phyloP scores from a whole-genome alignment of 1,284 basidiomycete genomes.

The Austropuccinia psidii region DNA sequence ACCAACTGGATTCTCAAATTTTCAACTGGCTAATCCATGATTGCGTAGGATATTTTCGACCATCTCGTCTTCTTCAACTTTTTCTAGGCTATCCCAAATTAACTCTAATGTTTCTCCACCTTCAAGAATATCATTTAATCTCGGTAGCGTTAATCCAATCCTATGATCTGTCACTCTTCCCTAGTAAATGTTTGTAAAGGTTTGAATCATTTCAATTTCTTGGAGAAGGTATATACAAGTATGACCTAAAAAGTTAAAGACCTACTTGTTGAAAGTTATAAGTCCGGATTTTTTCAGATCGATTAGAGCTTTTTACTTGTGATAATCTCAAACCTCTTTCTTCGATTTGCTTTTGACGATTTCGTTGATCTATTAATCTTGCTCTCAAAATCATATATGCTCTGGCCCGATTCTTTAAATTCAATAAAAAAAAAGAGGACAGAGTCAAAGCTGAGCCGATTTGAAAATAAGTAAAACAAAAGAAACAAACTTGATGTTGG shows the following conservation, averaged over 20 bases:
- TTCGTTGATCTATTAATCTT: slow-evolving; percentile 69
- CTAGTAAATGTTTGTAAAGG: slow-evolving; percentile 48
- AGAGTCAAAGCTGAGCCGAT: not conserved
- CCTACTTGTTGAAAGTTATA: slow-evolving; percentile 78
- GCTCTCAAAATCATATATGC: slow-evolving; percentile 80
- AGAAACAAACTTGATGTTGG: slow-evolving; percentile 69
- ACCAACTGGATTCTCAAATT: too few relatives aligned
- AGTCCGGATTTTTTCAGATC: slow-evolving; percentile 86
- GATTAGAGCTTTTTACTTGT: slow-evolving; percentile 69
- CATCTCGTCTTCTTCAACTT: not conserved
- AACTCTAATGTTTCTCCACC: slow-evolving; percentile 64
- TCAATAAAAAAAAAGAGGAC: not conserved
- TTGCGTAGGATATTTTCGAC: not conserved
- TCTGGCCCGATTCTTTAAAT: slow-evolving; percentile 65
- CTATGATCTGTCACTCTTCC: slow-evolving; percentile 88
- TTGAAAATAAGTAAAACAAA: not conserved
- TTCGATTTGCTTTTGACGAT: slow-evolving; percentile 61
- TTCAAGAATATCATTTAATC: slow-evolving; percentile 66
- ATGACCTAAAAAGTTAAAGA: not conserved
- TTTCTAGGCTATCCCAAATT: slow-evolving; percentile 51
- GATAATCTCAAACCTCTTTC: slow-evolving; percentile 62
- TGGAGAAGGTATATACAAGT: not conserved
- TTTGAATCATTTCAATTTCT: not conserved
- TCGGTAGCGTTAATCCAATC: slow-evolving; percentile 67
- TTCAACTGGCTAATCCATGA: too few relatives aligned